Evolutionary conservation across 2,329 filamentous ascomycete genomes (phyloP), one percentile per base, ranked within the genome.

Genomic region (Clathrospora elynae): DNA sequence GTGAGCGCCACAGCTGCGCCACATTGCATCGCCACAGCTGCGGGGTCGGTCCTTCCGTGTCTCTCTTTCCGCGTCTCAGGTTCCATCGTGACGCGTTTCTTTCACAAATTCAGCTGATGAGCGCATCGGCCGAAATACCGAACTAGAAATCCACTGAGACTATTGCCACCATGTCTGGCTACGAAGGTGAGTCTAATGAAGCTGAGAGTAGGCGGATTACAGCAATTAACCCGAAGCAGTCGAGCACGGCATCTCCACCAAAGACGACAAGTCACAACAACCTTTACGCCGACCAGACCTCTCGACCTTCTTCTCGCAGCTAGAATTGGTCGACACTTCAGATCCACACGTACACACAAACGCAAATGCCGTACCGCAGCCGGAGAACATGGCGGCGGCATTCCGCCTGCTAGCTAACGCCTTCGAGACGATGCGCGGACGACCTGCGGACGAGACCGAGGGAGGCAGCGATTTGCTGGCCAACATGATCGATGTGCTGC

Each of bases 241-340:
- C 35, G 75, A 78, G 59, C 76, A 78, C 64, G 73, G 72, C 62
- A 74, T 78, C 54, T 57, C 70, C 36, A 53, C 66, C 34, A 62
- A 71, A 25, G 58, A 71, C 14, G 45, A 62, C 43, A 66, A 62
- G 42, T 53, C 66, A 38, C 61, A 62, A 49, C 69, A 70, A 12
- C 67, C 68, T 22, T 70, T 71, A 39, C 80, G 80, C 51, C 78
- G 82, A 36, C 83, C 83, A 18, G 83, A 86, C 64, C 77, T 85
- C 26, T 82, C 78, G 26, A 83, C 81, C 57, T 85, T 86, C 74
- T 84, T 84, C 71, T 76, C 77, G 43, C 78, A 79, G 30, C 78
- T 85, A 46, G 79, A 84, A 56, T 77, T 82, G 42, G 72, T 78
- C 19, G 75, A 78, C 48, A 81, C 78, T 6, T 78, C 76, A 19